Evolutionary conservation across 2,329 filamentous ascomycete genomes (phyloP).

Genomic region (Keithomyces neogunnii): DNA sequence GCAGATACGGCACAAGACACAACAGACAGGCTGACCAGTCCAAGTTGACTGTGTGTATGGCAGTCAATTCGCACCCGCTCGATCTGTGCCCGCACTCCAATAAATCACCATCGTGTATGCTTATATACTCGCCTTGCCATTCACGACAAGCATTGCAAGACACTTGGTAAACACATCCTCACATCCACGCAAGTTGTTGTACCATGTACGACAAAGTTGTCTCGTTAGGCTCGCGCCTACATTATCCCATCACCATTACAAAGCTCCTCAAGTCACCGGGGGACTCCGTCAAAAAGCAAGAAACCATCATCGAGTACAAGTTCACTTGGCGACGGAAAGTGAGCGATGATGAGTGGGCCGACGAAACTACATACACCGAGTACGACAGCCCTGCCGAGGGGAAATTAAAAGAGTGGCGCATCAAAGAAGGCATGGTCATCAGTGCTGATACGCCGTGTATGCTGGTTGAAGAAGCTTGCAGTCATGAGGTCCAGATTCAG

Average conservation of each 20-base stretch:
- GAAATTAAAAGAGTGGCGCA: constrained; percentile 65
- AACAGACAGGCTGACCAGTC: neutral
- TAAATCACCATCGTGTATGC: neutral
- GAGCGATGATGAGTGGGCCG: constrained; percentile 52
- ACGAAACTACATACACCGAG: constrained; percentile 61
- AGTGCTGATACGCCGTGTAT: constrained; percentile 50
- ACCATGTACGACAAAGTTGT: constrained; percentile 34
- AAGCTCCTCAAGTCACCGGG: constrained; percentile 70
- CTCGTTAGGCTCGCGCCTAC: constrained; percentile 54
- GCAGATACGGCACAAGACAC: neutral
- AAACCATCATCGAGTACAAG: constrained; percentile 76
- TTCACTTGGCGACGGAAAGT: constrained; percentile 75
- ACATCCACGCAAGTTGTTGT: neutral
- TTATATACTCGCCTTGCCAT: neutral
- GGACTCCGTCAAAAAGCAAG: constrained; percentile 67
- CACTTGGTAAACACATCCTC: neutral
- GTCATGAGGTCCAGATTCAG: constrained; percentile 83
- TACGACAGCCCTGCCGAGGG: constrained; percentile 84
- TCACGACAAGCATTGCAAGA: neutral
- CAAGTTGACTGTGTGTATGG: neutral
- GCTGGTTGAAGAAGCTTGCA: constrained; percentile 82
- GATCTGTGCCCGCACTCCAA: too few relatives aligned
- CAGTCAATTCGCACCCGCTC: too few relatives aligned
- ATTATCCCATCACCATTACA: constrained; percentile 89
- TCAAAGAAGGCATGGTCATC: constrained; percentile 59